Percentiles rank a stretch among this genome's conserved stretches.
These are phyloP conservation scores for Arbutus unedo DNA, from an alignment of 148 eudicot genomes.

Conservation along the genomic window DNA sequence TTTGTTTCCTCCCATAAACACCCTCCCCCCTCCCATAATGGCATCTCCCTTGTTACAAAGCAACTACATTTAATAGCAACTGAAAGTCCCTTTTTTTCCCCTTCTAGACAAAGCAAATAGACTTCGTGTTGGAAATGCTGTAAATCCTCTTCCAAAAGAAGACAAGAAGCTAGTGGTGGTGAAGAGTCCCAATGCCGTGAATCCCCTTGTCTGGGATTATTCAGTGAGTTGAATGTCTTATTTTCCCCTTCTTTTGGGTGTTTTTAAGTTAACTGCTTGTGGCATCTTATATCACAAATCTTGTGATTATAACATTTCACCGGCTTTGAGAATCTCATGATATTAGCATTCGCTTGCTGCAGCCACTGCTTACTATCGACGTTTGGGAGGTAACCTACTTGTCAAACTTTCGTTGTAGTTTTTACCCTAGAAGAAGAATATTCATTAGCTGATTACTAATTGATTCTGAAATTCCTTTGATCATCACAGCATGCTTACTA, in stretches of 20 bases:
- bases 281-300: background rate
- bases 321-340: conserved; percentile 3
- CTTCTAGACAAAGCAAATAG: conserved; percentile 65
- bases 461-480: conserved; percentile 13
- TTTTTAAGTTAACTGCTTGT: background rate
- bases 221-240: conserved; percentile 41
- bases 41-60: background rate
- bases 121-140: conserved; percentile 67
- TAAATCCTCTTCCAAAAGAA: conserved; percentile 72
- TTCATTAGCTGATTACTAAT: conserved; percentile 15
- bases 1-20: background rate
- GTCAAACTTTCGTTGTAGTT: background rate
- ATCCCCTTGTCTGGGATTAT: conserved; percentile 89
- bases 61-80: background rate
- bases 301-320: background rate
- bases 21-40: background rate
- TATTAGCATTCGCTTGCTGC: conserved; percentile 32
- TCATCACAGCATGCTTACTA: conserved; percentile 84
- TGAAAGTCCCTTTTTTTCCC: conserved; percentile 5
- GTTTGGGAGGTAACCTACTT: conserved; percentile 77
- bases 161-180: conserved; percentile 86
- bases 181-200: conserved; percentile 92
- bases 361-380: conserved; percentile 93
- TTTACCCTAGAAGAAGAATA: background rate
- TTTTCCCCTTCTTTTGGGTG: background rate